Evolutionary conservation across 2,329 filamentous ascomycete genomes (phyloP).

Genomic region (Stachybotrys chartarum): DNA sequence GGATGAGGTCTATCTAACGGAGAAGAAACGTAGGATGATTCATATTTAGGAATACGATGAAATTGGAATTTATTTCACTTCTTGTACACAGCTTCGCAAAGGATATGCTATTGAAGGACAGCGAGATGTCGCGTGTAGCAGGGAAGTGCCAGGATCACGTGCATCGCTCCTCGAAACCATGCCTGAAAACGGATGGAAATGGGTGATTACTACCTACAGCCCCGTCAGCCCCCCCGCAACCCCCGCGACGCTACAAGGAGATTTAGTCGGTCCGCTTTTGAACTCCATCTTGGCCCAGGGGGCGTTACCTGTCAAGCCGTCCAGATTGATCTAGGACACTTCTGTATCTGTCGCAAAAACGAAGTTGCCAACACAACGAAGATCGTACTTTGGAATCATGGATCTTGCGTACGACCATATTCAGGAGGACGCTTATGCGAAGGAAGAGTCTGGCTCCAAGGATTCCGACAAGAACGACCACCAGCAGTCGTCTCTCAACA

Average conservation of each 20-base stretch:
- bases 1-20: too few relatives aligned
- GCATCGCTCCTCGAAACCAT: too few relatives aligned
- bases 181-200: too few relatives aligned
- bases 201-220: too few relatives aligned
- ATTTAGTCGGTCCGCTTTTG: background rate
- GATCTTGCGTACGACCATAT: constrained; percentile 98
- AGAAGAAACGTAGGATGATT: too few relatives aligned
- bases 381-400: constrained; percentile 45
- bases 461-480: constrained; percentile 32
- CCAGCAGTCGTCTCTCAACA: constrained; percentile 58
- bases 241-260: constrained; percentile 15
- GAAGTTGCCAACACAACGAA: background rate
- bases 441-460: constrained; percentile 43
- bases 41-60: too few relatives aligned
- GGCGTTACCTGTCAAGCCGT: background rate
- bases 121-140: too few relatives aligned
- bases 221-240: constrained; percentile 5
- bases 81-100: too few relatives aligned
- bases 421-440: constrained; percentile 68
- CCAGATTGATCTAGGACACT: background rate
- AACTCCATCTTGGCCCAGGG: background rate
- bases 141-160: too few relatives aligned
- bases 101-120: too few relatives aligned
- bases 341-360: background rate
- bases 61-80: too few relatives aligned